Percentiles rank a stretch among this genome's conserved stretches.
Conservation (phyloP, 257 asterid species). For the Mentha longifolia region DNA sequence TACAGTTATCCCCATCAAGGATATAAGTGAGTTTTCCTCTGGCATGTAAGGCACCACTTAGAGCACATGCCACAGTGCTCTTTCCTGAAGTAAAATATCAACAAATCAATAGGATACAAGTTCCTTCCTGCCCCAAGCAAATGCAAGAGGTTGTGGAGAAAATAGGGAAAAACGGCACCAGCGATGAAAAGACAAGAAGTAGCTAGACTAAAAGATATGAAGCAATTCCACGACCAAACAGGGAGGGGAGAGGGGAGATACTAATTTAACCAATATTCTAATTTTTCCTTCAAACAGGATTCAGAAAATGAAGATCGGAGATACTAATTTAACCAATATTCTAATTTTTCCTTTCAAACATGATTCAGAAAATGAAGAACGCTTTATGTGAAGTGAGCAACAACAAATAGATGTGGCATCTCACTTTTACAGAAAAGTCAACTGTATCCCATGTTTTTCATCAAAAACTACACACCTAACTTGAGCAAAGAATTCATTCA, state of each 20-base stretch:
- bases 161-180: neutral
- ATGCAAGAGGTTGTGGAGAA: neutral
- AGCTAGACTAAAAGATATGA: conserved; percentile 1
- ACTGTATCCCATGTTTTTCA: conserved; percentile 17
- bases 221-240: conserved; percentile 13
- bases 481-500: conserved; percentile 22
- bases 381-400: conserved; percentile 10
- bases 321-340: conserved; percentile 1
- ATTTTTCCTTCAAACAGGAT: conserved; percentile 2
- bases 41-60: conserved; percentile 78
- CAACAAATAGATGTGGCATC: conserved; percentile 21
- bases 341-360: neutral
- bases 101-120: conserved; percentile 27
- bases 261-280: neutral
- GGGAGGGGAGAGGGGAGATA: neutral
- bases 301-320: conserved; percentile 5
- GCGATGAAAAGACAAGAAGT: neutral
- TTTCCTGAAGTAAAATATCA: conserved; percentile 61
- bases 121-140: neutral
- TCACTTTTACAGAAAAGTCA: conserved; percentile 22
- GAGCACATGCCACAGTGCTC: conserved; percentile 95
- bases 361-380: conserved; percentile 13
- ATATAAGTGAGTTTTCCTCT: conserved; percentile 86
- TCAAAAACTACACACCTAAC: conserved; percentile 6
- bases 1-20: conserved; percentile 98